Percentiles rank a stretch among this genome's conserved stretches.
Conservation (phyloP, 2,329 filamentous ascomycete genomes). For the Scopulariopsis brevicaulis region DNA sequence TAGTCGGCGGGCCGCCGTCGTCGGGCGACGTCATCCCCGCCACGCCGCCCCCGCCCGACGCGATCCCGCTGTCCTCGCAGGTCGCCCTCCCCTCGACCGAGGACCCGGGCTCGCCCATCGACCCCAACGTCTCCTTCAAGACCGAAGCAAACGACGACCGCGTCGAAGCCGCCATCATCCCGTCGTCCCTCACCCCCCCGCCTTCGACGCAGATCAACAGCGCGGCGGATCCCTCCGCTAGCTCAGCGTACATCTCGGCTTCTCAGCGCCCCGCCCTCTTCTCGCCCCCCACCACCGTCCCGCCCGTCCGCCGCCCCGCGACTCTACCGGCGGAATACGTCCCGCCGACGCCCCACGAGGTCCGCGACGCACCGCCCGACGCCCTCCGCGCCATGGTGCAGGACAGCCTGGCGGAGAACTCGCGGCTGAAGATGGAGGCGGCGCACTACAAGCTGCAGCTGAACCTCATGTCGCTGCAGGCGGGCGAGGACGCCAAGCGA, state of each 20-base stretch:
- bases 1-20: neutral
- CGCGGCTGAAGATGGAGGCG: slow-evolving; percentile 63
- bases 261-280: slow-evolving; percentile 37
- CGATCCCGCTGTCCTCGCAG: slow-evolving; percentile 26
- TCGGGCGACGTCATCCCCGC: slow-evolving; percentile 3
- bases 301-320: neutral
- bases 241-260: neutral
- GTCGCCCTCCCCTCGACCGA: slow-evolving; percentile 48
- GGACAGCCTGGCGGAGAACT: slow-evolving; percentile 41
- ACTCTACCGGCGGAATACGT: slow-evolving; percentile 27
- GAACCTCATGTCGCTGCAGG: slow-evolving; percentile 73
- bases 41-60: neutral
- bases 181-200: slow-evolving; percentile 17
- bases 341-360: slow-evolving; percentile 34
- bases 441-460: slow-evolving; percentile 88
- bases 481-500: slow-evolving; percentile 72
- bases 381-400: slow-evolving; percentile 47
- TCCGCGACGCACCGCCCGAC: slow-evolving; percentile 40
- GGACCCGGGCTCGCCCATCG: slow-evolving; percentile 38
- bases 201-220: slow-evolving; percentile 8
- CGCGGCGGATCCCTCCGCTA: neutral
- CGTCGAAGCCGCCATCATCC: slow-evolving; percentile 46
- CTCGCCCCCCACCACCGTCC: slow-evolving; percentile 32
- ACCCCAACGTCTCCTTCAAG: slow-evolving; percentile 35
- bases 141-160: slow-evolving; percentile 40